Conservation (phyloP, 2,329 filamentous ascomycete genomes). For the Colletotrichum lini region DNA sequence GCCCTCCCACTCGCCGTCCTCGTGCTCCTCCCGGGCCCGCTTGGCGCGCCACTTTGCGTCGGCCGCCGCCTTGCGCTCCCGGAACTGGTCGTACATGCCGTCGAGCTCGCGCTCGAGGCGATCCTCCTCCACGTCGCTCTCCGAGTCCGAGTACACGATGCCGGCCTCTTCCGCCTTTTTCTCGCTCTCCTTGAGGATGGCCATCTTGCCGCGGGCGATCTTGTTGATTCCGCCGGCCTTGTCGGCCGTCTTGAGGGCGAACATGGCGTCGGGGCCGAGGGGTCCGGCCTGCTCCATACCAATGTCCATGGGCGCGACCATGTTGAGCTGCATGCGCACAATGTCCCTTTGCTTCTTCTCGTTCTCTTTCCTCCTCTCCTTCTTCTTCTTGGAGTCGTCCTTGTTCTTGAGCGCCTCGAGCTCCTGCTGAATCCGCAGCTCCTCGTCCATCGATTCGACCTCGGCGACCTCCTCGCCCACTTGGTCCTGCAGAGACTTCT, state of each 20-base stretch:
- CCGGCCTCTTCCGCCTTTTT: conserved; percentile 73
- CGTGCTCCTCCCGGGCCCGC: conserved; percentile 84
- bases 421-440: conserved; percentile 90
- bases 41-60: conserved; percentile 95
- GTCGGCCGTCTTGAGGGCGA: conserved; percentile 86
- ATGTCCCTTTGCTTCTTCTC: conserved; percentile 96
- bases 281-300: conserved; percentile 90
- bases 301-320: conserved; percentile 96
- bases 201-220: conserved; percentile 85
- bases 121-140: conserved; percentile 78
- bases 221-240: conserved; percentile 78
- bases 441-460: conserved; percentile 93
- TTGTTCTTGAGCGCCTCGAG: conserved; percentile 86
- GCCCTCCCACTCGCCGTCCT: conserved; percentile 93
- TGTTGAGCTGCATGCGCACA: conserved; percentile 96
- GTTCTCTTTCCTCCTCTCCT: conserved; percentile 88
- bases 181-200: conserved; percentile 71
- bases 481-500: conserved; percentile 53
- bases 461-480: conserved; percentile 81
- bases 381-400: conserved; percentile 82
- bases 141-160: conserved; percentile 62
- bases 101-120: conserved; percentile 88
- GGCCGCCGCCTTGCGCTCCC: conserved; percentile 81
- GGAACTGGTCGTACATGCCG: conserved; percentile 87
- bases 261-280: conserved; percentile 85